Base-by-base conservation (phyloP, 2,329 filamentous ascomycete species). In the Fusarium annulatum region DNA sequence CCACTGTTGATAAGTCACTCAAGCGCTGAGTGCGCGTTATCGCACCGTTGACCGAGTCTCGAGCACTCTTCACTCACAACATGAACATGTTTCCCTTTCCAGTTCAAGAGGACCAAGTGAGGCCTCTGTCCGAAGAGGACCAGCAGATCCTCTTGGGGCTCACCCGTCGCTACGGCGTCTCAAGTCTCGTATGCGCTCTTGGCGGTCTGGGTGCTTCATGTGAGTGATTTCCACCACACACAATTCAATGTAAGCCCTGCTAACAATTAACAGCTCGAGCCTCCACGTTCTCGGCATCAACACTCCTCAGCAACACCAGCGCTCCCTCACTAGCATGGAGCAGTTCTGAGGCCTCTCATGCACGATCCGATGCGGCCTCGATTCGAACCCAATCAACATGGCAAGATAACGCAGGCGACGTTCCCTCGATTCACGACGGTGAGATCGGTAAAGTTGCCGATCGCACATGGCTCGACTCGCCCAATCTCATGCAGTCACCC, bases 311-410 rank as follows among this genome's bases (percentile, higher is more conserved):
- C 78, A 83, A 79, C 68, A 77, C 80, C 26, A 84, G 81, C 71
- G 83, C 81, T 11, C 82, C 84, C 10, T 84, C 84, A 11, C 75
- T 85, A 59, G 81, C 80, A 23, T 85, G 82, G 82, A 84, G 82
- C 62, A 81, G 79, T 58, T 85, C 83, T 12, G 82, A 84, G 57
- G 80, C 79, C n/a, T 85, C 82, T 14, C 79, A 83, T 45, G 82
- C 79, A 56, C 78, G 80, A 52, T 83, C 82, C 42, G 82, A 85
- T 58, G 81, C 80, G 41, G 82, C 80, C 5, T 85, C 83, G 33
- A 80, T 85, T 61, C 78, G 81, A 62, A 84, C 83, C 8, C 80
- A 82, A 61, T 82, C 81, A 41, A 82, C 81, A 18, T 84, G 82
- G 81, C 80, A 80, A 51, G 82, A 83, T 34, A 71, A 76, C 36